Evolutionary conservation across 768 basidiomycete species (phyloP).

Genomic region (Candolleomyces eurysporus): DNA sequence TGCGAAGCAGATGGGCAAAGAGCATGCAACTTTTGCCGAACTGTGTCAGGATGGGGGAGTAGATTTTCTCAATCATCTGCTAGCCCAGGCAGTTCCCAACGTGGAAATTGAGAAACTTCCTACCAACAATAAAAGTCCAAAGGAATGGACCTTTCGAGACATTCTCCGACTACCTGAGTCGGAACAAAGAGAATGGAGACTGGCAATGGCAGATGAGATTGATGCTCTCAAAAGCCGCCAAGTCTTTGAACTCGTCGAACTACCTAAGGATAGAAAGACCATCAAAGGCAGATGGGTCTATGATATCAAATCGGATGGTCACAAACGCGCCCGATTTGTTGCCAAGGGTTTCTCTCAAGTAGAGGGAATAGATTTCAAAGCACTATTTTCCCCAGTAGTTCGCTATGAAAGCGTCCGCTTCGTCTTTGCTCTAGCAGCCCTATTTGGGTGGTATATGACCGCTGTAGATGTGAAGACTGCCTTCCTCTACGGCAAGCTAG

Average conservation of each 20-base stretch:
- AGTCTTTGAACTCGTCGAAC: conserved; percentile 1
- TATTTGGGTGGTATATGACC: conserved; percentile 31
- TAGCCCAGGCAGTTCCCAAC: not conserved
- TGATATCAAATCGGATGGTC: conserved; percentile 16
- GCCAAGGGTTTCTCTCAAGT: conserved; percentile 17
- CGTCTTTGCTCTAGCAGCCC: not conserved
- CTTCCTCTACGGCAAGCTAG: conserved; percentile 27
- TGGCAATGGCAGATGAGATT: conserved; percentile 7
- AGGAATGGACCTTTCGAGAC: conserved; percentile 2
- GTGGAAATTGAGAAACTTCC: not conserved
- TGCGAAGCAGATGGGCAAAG: not conserved
- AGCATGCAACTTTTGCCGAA: not conserved
- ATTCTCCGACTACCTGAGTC: not conserved
- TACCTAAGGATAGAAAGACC: conserved; percentile 11
- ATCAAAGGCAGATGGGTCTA: conserved; percentile 20
- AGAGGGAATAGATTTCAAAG: conserved; percentile 13
- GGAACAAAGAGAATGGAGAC: conserved; percentile 6
- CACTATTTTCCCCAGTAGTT: conserved; percentile 13
- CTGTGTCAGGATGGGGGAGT: conserved; percentile 6
- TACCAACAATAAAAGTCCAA: not conserved
- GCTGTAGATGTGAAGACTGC: conserved; percentile 40
- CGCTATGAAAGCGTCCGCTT: conserved; percentile 4
- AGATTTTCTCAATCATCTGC: not conserved
- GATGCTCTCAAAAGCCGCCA: conserved; percentile 7
- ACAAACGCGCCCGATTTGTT: conserved; percentile 14